Base-by-base conservation (phyloP, 2,329 filamentous ascomycete genomes). In the Xylariaceae sp. region DNA sequence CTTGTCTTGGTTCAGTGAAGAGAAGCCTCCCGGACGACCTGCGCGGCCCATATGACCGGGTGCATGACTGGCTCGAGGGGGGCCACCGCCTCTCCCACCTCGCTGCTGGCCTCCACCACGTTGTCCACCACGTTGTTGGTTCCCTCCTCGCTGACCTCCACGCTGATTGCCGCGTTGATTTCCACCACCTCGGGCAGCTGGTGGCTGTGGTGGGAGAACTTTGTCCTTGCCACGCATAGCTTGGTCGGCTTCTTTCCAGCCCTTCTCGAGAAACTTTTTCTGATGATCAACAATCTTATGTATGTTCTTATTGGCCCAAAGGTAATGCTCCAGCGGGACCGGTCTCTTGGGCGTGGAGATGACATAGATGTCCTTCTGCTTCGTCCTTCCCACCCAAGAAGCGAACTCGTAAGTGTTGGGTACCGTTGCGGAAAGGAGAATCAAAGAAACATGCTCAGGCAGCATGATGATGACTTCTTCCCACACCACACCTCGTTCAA, bases 401-500 rank as follows among this genome's bases (percentile, higher is more conserved):
- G 94, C 94, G 64, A 99, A 99, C 68, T 99, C 94, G 57, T 97
- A 84, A 0, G 94, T 97, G 68, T 99, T 99, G 1, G 94, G 94
- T 0, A 99, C 94, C 1, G 94, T 99, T 0, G 94, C 94, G 5
- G 94, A 99, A 3, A 99, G 80, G 2, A 97, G 76, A 60, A 99
- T 99, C 18, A 99, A 80, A 2, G 94, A 96, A 38, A 99, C 90
- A 72, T 99, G 94, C 68, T 96, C 92, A 0, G 94, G 94, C 50
- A 99, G 79, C 94, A 99, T 97, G 65, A 99, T 99, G 66, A 99
- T 99, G 63, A 99, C 94, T 71, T 99, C 94, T 71, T 99, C 94
- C 94, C 94, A 99, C 0, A 99, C 94, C 6, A 99, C 94, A 65
- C 94, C 94, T 72, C 94, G 83, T 69, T 97, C 94, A 22, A 88